Evolutionary conservation across 352 stramenopile genomes (phyloP).

Genomic region (Thalassiosira livingstoniorum): DNA sequence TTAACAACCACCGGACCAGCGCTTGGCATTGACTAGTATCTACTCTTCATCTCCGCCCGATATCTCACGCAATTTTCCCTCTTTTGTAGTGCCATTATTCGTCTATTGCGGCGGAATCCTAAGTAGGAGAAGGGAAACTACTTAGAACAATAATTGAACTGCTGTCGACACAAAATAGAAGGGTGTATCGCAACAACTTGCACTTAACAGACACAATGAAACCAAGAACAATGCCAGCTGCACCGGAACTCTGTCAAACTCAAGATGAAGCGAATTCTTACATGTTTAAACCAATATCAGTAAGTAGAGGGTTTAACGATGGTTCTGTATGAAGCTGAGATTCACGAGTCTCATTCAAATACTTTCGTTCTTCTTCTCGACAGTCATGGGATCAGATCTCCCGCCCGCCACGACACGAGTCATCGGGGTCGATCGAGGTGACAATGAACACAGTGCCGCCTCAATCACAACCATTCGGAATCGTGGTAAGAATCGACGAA

Average conservation of each 20-base stretch:
- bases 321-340: background rate
- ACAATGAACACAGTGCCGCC: conserved; percentile 33
- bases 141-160: too few relatives aligned
- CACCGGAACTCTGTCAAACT: background rate
- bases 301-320: conserved; percentile 12
- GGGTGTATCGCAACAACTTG: too few relatives aligned
- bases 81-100: too few relatives aligned
- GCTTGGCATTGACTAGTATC: too few relatives aligned
- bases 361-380: background rate
- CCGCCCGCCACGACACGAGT: background rate
- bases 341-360: background rate
- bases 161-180: too few relatives aligned
- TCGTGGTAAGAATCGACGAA: conserved; percentile 27
- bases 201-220: background rate
- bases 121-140: too few relatives aligned
- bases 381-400: conserved; percentile 44
- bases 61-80: too few relatives aligned
- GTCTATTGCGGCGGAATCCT: too few relatives aligned
- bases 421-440: conserved; percentile 46
- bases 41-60: too few relatives aligned
- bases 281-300: conserved; percentile 59
- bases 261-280: conserved; percentile 13
- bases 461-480: conserved; percentile 37
- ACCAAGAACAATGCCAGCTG: conserved; percentile 4
- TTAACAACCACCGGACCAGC: too few relatives aligned